Evolutionary conservation across 1,284 basidiomycete species (phyloP).

Genomic region (Pascua sp.): DNA sequence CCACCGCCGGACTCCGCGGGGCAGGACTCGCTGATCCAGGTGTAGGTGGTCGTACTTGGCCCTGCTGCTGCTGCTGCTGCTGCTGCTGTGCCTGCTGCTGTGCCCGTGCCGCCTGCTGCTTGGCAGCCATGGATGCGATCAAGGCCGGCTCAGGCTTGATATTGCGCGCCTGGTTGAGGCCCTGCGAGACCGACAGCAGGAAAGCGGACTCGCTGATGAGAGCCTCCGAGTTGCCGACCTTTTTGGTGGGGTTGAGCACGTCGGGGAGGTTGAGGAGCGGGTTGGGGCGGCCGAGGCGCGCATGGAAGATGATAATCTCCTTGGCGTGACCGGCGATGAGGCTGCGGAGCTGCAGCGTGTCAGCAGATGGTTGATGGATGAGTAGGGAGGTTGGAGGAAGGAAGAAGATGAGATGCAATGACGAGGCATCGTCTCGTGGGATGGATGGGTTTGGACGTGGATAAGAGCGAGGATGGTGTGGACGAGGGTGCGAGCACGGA

Average conservation of each 20-base stretch:
- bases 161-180: conserved; percentile 10
- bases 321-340: conserved; percentile 19
- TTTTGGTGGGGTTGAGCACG: conserved; percentile 19
- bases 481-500: background rate
- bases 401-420: too few relatives aligned
- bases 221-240: conserved; percentile 14
- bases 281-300: conserved; percentile 16
- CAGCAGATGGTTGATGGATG: background rate
- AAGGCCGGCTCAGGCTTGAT: conserved; percentile 12
- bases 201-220: conserved; percentile 17
- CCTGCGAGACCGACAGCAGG: conserved; percentile 10
- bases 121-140: conserved; percentile 8
- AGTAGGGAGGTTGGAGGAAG: background rate
- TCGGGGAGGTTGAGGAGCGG: conserved; percentile 22
- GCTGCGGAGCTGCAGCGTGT: conserved; percentile 15
- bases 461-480: too few relatives aligned
- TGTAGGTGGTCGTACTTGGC: background rate
- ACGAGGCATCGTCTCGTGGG: background rate
- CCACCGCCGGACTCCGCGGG: background rate
- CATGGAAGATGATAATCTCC: conserved; percentile 24
- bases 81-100: background rate
- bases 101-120: conserved; percentile 3
- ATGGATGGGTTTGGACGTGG: background rate
- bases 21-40: conserved; percentile 1
- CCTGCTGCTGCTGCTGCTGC: background rate